Evolutionary conservation across 73 alveolate species (phyloP), one percentile per base, ranked within the genome.

Genomic region (Breviolum minutum): DNA sequence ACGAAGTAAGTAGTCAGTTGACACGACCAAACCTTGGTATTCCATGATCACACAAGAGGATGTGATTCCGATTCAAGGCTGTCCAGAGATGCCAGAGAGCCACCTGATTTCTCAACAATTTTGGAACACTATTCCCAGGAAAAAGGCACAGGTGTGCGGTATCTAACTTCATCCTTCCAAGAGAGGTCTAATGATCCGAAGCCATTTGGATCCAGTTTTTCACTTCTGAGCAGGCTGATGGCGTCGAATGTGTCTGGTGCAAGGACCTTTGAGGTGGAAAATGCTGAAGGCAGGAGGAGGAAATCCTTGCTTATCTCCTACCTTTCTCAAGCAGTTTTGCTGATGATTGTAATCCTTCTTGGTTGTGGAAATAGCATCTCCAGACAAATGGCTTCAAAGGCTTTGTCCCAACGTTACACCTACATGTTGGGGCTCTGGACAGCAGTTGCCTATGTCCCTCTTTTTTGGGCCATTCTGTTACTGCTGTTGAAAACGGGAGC

Each of bases 341-440:
- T 88, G 84, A 74, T 88, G 17, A 40, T 74, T 9, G 95, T 88
- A 69, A 85, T 88, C n/a, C 71, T 88, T 14, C 54, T 88, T 16
- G 95, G 95, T 60, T 88, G 95, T 48, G 95, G 84, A 22, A 66
- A 88, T 74, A 26, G 69, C 71, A 88, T 88, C 60, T 73, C 95
- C 95, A 88, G 69, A 62, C 95, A 88, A n/a, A 54, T 88, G n/a
- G 95, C 95, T 60, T 73, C 95, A 0, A 54, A n/a, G 73, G 48
- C 95, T 54, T 70, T 77, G 63, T 77, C 87, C 54, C 12, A 62
- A 40, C 84, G 95, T 22, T 88, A 88, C 62, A 54, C 63, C 63
- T 88, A 88, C 95, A 88, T 88, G 95, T 61, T 88, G 69, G 95
- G 95, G 60, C 71, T 88, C 13, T 88, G 84, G 71, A 88, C 95